phyloP scores from a whole-genome alignment of 1,284 basidiomycete genomes.

The Ustilago esculenta region DNA sequence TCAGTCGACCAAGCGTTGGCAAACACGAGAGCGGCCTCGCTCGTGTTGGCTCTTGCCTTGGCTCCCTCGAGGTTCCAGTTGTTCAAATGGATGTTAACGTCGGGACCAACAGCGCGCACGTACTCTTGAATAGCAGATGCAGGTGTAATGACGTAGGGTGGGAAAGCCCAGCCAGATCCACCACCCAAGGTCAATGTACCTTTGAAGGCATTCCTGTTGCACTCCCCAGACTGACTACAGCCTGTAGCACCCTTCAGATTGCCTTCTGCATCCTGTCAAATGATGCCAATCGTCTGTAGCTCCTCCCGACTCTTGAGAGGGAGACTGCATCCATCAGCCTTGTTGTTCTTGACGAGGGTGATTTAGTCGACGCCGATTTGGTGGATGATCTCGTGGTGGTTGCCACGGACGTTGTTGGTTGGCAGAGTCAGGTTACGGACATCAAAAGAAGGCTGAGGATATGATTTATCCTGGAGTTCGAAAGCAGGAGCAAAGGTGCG shows the following conservation, averaged over 20 bases:
- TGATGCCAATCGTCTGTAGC: slow-evolving; percentile 29
- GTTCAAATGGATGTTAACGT: slow-evolving; percentile 38
- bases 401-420: slow-evolving; percentile 49
- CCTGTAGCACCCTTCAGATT: slow-evolving; percentile 31
- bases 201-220: slow-evolving; percentile 37
- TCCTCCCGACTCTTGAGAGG: slow-evolving; percentile 34
- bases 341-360: slow-evolving; percentile 57
- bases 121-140: slow-evolving; percentile 37
- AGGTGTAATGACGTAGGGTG: slow-evolving; percentile 49
- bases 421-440: slow-evolving; percentile 28
- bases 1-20: slow-evolving; percentile 72
- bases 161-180: slow-evolving; percentile 69
- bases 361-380: slow-evolving; percentile 51
- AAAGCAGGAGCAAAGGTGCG: slow-evolving; percentile 61
- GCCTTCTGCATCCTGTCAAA: slow-evolving; percentile 41
- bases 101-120: slow-evolving; percentile 11
- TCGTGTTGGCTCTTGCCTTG: slow-evolving; percentile 34
- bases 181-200: slow-evolving; percentile 60
- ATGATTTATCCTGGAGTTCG: slow-evolving; percentile 39
- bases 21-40: slow-evolving; percentile 73
- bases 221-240: slow-evolving; percentile 27
- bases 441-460: slow-evolving; percentile 44
- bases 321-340: slow-evolving; percentile 20
- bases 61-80: slow-evolving; percentile 39
- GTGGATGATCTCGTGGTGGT: slow-evolving; percentile 52